A percentile compares a stretch with the other conserved stretches of the same genome.
phyloP scores from a whole-genome alignment of 805 yeast species.

The Pichia deserticola region DNA sequence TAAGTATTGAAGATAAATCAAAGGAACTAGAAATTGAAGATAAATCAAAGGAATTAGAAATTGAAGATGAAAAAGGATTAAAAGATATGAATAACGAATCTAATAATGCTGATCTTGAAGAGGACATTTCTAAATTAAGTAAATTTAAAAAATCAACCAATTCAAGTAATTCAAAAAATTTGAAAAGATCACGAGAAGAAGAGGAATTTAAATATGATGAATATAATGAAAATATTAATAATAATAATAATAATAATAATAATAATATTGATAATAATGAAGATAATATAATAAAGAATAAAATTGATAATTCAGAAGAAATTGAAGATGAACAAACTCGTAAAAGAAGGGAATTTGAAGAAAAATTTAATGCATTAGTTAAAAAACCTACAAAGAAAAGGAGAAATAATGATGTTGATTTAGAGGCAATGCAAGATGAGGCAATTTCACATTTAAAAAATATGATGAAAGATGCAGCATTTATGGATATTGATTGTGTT shows the following conservation, averaged over 20 bases:
- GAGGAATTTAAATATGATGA: background rate
- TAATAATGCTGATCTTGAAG: background rate
- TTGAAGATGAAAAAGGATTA: background rate
- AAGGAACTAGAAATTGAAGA: slow-evolving; percentile 1
- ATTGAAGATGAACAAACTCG: slow-evolving; percentile 31
- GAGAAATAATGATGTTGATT: slow-evolving; percentile 81
- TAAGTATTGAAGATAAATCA: background rate
- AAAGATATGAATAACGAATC: background rate
- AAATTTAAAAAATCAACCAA: too few relatives aligned
- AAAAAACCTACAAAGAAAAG: slow-evolving; percentile 55
- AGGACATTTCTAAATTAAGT: too few relatives aligned
- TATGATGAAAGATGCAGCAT: slow-evolving; percentile 85
- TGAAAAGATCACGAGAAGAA: background rate
- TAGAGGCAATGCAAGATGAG: slow-evolving; percentile 94
- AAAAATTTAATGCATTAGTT: slow-evolving; percentile 67
- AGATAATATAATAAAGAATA: slow-evolving; percentile 1
- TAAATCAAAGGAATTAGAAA: background rate
- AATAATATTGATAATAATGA: slow-evolving; percentile 1
- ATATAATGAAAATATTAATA: slow-evolving; percentile 1
- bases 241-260: slow-evolving; percentile 1
- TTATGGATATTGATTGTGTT: slow-evolving; percentile 53
- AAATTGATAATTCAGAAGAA: slow-evolving; percentile 8
- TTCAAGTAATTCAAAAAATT: too few relatives aligned
- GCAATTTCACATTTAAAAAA: slow-evolving; percentile 73
- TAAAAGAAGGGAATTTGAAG: slow-evolving; percentile 74